Evolutionary conservation across 768 basidiomycete species (phyloP).

Genomic region (Sporobolomyces pararoseus): DNA sequence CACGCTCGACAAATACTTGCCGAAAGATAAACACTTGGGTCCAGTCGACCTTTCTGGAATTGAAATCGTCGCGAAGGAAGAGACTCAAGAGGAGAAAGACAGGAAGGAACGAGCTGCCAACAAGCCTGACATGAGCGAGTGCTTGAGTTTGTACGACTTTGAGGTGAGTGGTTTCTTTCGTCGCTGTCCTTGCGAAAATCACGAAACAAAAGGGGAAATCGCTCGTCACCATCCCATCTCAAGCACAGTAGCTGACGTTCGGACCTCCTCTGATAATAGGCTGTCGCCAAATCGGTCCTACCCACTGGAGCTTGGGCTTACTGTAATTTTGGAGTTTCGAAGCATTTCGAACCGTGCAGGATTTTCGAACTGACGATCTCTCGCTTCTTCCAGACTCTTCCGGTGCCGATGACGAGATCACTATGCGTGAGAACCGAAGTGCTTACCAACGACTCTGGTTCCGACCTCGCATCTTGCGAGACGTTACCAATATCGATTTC

Average conservation of each 20-base stretch:
- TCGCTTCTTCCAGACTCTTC: conserved; percentile 59
- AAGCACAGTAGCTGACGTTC: too few species aligned
- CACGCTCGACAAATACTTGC: conserved; percentile 65
- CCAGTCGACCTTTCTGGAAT: conserved; percentile 60
- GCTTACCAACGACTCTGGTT: conserved; percentile 93
- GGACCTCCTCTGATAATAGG: too few species aligned
- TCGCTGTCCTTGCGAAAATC: too few species aligned
- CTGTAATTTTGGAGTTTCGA: conserved; percentile 52
- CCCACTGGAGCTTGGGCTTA: conserved; percentile 67
- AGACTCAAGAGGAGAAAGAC: conserved; percentile 66
- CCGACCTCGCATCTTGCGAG: conserved; percentile 73
- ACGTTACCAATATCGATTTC: conserved; percentile 78
- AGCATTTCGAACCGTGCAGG: neutral
- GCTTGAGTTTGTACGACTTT: conserved; percentile 74
- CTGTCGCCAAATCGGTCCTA: conserved; percentile 67
- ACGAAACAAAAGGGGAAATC: too few species aligned
- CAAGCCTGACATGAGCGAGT: conserved; percentile 65
- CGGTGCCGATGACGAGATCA: conserved; percentile 57
- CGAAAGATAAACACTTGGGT: conserved; percentile 69
- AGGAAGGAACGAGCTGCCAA: conserved; percentile 63
- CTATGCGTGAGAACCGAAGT: conserved; percentile 54
- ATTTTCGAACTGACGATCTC: conserved; percentile 51
- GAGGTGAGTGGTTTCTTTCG: conserved; percentile 58
- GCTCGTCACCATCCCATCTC: too few species aligned
- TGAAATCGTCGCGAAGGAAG: conserved; percentile 55